phyloP scores from a whole-genome alignment of 2,329 filamentous ascomycete genomes.

The Colletotrichum cordylinicola region DNA sequence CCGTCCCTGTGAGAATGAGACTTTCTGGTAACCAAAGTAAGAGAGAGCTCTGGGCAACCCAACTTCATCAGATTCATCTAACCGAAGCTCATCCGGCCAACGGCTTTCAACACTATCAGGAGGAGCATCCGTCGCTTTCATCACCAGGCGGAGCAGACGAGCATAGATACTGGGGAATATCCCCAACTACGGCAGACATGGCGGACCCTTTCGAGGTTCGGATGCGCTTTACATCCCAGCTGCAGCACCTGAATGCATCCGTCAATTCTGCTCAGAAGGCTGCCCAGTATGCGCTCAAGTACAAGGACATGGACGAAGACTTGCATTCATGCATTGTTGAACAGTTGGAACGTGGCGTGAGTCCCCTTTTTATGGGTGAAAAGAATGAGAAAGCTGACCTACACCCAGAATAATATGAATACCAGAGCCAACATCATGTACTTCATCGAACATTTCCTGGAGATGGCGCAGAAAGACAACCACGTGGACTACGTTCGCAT shows the following conservation, averaged over 20 bases:
- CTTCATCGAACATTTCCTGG: constrained; percentile 94
- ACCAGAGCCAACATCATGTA: constrained; percentile 99
- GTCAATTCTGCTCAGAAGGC: constrained; percentile 90
- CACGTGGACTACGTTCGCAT: constrained; percentile 87
- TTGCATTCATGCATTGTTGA: constrained; percentile 97
- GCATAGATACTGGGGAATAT: background rate
- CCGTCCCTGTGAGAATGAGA: constrained; percentile 1
- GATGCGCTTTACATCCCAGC: constrained; percentile 91
- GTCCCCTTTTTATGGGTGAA: constrained; percentile 23
- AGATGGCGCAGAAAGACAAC: constrained; percentile 78
- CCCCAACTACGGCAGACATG: constrained; percentile 41
- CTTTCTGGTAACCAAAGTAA: background rate
- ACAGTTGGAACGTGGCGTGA: constrained; percentile 84
- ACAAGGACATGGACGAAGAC: constrained; percentile 95
- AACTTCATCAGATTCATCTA: background rate
- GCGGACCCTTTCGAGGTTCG: constrained; percentile 96
- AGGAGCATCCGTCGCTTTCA: background rate
- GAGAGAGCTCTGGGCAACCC: background rate
- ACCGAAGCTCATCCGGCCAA: background rate
- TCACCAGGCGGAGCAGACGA: background rate
- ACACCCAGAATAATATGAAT: constrained; percentile 85
- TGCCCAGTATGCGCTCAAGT: constrained; percentile 92
- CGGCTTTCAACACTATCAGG: background rate
- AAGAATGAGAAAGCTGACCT: constrained; percentile 6
- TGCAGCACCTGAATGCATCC: constrained; percentile 90